Conservation (phyloP, 768 basidiomycete genomes). For the Lepiota venenata region DNA sequence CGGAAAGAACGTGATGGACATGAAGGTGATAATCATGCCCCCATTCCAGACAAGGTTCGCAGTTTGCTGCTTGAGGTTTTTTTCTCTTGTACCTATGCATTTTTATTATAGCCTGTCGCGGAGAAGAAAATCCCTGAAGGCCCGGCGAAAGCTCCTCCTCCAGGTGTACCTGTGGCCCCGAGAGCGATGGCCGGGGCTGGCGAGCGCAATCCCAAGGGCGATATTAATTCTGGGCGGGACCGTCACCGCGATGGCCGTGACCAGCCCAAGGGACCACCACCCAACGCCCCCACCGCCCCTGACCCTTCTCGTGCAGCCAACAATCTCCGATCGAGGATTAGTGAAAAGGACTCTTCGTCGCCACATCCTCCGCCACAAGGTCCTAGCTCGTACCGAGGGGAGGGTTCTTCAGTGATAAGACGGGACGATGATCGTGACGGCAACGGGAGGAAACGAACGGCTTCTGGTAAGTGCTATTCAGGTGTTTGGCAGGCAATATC, state of each 20-base stretch:
- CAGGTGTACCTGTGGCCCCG: slow-evolving; percentile 17
- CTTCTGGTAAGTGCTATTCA: slow-evolving; percentile 49
- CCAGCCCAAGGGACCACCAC: slow-evolving; percentile 12
- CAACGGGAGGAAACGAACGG: slow-evolving; percentile 56
- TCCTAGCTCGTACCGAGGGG: slow-evolving; percentile 36
- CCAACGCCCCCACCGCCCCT: slow-evolving; percentile 16
- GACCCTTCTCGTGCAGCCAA: slow-evolving; percentile 18
- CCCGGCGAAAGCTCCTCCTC: slow-evolving; percentile 12
- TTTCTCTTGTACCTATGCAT: not conserved
- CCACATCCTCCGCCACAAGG: slow-evolving; percentile 30
- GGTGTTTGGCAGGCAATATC: not conserved
- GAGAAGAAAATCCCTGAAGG: slow-evolving; percentile 18
- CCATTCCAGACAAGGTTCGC: slow-evolving; percentile 60
- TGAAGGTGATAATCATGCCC: slow-evolving; percentile 45
- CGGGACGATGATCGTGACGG: slow-evolving; percentile 66
- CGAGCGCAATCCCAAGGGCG: slow-evolving; percentile 13
- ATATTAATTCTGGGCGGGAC: slow-evolving; percentile 15
- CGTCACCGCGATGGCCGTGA: slow-evolving; percentile 20
- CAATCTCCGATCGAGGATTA: slow-evolving; percentile 34
- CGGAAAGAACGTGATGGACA: slow-evolving; percentile 52
- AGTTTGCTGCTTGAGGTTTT: not conserved
- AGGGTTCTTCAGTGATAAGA: slow-evolving; percentile 24
- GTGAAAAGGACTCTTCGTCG: slow-evolving; percentile 55
- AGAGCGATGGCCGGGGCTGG: slow-evolving; percentile 18
- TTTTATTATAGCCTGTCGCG: slow-evolving; percentile 6